A percentile compares a stretch with the other conserved stretches of the same genome.
Conservation (phyloP, 805 yeast genomes). For the Barnettozyma sucrosica region DNA sequence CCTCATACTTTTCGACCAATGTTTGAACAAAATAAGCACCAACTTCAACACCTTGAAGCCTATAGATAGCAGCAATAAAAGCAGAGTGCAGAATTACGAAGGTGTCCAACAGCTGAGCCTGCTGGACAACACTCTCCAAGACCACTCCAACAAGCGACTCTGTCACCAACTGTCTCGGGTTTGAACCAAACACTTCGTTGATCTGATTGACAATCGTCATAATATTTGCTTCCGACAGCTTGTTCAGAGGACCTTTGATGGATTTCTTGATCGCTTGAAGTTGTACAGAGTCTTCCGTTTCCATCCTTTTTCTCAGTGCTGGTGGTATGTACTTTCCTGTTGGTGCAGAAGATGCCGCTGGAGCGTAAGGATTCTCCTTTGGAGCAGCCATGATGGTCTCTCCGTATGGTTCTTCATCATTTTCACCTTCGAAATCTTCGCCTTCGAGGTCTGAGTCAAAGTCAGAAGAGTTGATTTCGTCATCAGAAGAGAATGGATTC, state of each 20-base stretch:
- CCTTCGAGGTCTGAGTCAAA: conserved; percentile 37
- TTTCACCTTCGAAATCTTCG: conserved; percentile 30
- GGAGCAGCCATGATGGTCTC: conserved; percentile 29
- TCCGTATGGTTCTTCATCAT: conserved; percentile 23
- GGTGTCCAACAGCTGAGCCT: conserved; percentile 66
- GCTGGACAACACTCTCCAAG: conserved; percentile 56
- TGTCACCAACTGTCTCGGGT: conserved; percentile 78
- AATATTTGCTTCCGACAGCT: conserved; percentile 83
- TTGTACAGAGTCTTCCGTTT: conserved; percentile 40
- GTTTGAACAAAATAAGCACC: conserved; percentile 84
- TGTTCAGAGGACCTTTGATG: conserved; percentile 80
- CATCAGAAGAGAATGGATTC: conserved; percentile 35
- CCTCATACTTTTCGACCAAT: conserved; percentile 64
- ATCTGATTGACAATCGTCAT: conserved; percentile 64
- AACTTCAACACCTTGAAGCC: conserved; percentile 78
- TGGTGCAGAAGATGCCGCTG: conserved; percentile 41
- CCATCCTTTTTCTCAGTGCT: conserved; percentile 56
- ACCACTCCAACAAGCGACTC: conserved; percentile 59
- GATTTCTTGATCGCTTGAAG: conserved; percentile 46
- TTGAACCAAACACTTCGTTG: conserved; percentile 50
- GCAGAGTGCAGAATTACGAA: conserved; percentile 78
- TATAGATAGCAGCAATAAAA: conserved; percentile 66
- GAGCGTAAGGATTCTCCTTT: conserved; percentile 71
- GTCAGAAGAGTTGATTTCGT: conserved; percentile 37
- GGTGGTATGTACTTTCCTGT: conserved; percentile 72